Percentiles rank a stretch among this genome's conserved stretches.
These are phyloP conservation scores for Hymenoscyphus infarciens DNA, from an alignment of 2,329 filamentous ascomycete genomes.

Conservation along the genomic window DNA sequence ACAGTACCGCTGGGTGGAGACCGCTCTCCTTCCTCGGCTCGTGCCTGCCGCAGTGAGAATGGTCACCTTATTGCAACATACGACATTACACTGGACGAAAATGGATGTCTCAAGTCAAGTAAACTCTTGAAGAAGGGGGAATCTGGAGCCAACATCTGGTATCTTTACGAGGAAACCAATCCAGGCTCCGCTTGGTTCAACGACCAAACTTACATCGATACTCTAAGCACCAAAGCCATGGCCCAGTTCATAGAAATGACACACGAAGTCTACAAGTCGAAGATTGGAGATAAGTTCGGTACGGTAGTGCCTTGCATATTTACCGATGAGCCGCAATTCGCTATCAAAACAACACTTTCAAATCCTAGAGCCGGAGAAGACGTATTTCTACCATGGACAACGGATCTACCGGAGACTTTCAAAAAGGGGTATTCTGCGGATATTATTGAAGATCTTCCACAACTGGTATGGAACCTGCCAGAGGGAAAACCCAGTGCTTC, in stretches of 20 bases:
- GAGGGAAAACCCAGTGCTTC: slow-evolving; percentile 27
- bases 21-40: slow-evolving; percentile 6
- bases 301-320: slow-evolving; percentile 34
- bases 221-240: slow-evolving; percentile 32
- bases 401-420: slow-evolving; percentile 31
- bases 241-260: slow-evolving; percentile 33
- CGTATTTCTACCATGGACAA: slow-evolving; percentile 35
- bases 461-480: slow-evolving; percentile 35
- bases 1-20: slow-evolving; percentile 18
- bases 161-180: slow-evolving; percentile 36
- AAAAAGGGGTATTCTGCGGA: slow-evolving; percentile 25
- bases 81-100: slow-evolving; percentile 27
- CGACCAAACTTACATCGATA: slow-evolving; percentile 35
- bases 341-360: slow-evolving; percentile 32
- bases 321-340: slow-evolving; percentile 36
- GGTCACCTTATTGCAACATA: slow-evolving; percentile 31
- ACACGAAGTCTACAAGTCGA: slow-evolving; percentile 34
- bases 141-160: slow-evolving; percentile 31
- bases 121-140: slow-evolving; percentile 24
- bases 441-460: slow-evolving; percentile 29
- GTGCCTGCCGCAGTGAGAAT: slow-evolving; percentile 24
- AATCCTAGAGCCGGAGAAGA: slow-evolving; percentile 28
- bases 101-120: slow-evolving; percentile 28
- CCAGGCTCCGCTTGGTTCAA: slow-evolving; percentile 35
- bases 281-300: slow-evolving; percentile 33